Conservation (phyloP, 768 basidiomycete species). For the Amanita thiersii region DNA sequence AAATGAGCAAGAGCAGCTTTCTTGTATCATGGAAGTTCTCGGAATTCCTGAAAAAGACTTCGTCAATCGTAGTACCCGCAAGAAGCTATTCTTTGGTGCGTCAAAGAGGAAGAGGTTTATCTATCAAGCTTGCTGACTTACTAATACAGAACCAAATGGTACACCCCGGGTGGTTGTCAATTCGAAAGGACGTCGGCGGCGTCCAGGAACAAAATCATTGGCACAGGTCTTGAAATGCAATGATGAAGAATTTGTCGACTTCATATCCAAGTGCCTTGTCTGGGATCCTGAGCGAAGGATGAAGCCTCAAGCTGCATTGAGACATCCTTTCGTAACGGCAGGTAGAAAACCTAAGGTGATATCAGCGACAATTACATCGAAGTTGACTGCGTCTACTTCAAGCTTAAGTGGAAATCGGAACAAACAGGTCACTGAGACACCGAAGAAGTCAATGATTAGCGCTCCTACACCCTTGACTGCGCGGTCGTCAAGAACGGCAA, state of each 20-base stretch:
- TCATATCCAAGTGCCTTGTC: conserved; percentile 91
- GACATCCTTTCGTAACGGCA: conserved; percentile 81
- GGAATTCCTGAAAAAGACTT: conserved; percentile 95
- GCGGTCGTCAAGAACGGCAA: conserved; percentile 53
- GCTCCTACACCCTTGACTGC: conserved; percentile 85
- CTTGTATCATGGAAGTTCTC: conserved; percentile 99
- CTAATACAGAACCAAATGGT: conserved; percentile 75
- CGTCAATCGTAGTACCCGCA: conserved; percentile 87
- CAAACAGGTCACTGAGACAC: conserved; percentile 56
- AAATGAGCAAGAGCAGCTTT: conserved; percentile 96
- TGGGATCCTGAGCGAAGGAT: conserved; percentile 97
- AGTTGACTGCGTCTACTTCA: conserved; percentile 50
- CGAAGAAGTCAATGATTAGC: conserved; percentile 86
- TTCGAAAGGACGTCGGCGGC: conserved; percentile 88
- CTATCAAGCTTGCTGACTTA: conserved; percentile 8
- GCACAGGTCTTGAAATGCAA: conserved; percentile 85
- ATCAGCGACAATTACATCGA: conserved; percentile 37
- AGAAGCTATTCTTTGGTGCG: conserved; percentile 94
- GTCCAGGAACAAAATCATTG: conserved; percentile 87
- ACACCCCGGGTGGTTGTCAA: conserved; percentile 90
- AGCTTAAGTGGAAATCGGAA: conserved; percentile 43
- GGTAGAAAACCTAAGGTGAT: conserved; percentile 47
- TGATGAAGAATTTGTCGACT: conserved; percentile 94
- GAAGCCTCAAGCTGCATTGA: conserved; percentile 87
- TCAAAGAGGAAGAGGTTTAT: conserved; percentile 1